Evolutionary conservation across 345 rosid genomes (phyloP), one percentile per base, ranked within the genome.

Genomic region (Excoecaria cochinchinensis): DNA sequence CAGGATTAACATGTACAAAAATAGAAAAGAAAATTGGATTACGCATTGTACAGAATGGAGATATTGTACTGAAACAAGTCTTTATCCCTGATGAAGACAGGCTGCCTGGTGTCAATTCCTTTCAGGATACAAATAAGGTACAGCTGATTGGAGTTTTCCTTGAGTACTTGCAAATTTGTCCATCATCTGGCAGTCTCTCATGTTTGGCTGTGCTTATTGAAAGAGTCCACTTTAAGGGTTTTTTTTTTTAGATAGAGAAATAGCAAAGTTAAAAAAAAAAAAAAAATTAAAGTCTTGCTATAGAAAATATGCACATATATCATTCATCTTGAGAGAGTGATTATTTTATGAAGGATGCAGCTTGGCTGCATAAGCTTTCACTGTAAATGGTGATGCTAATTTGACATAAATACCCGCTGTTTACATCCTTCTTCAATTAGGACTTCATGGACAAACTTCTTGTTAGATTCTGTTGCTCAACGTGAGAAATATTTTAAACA

Each of bases 21-120:
- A 95, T 95, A 17, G 88, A 85, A 63, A 93, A 95, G 73, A 95
- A 95, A 88, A 95, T 95, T 76, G 99, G 97, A 31, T 81, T 95
- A 64, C 89, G 98, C 39, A 95, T 91, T 4, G 99, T 95, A 76
- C 98, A 95, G 82, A 95, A 95, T 84, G 99, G 97, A 78, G 99
- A 95, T 84, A 92, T 95, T 71, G 72, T 88, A 73, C 67, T 95
- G 79, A 84, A 86, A 77, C 85, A 83, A 71, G 97, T 93, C 77
- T 93, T 93, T 79, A 91, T 93, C 70, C 92, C 97, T 25, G 97
- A 92, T 73, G 97, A 89, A 82, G 98, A 95, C 74, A 85, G 91
- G 75, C 79, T 95, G 71, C 90, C 97, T 48, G 98, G 98, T 52
- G 85, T 95, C 52, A 90, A 92, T 74, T 95, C 99, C 73, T 93